These are phyloP conservation scores for Termitomyces sp. DNA, from an alignment of 768 basidiomycete species.

Conservation along the genomic window DNA sequence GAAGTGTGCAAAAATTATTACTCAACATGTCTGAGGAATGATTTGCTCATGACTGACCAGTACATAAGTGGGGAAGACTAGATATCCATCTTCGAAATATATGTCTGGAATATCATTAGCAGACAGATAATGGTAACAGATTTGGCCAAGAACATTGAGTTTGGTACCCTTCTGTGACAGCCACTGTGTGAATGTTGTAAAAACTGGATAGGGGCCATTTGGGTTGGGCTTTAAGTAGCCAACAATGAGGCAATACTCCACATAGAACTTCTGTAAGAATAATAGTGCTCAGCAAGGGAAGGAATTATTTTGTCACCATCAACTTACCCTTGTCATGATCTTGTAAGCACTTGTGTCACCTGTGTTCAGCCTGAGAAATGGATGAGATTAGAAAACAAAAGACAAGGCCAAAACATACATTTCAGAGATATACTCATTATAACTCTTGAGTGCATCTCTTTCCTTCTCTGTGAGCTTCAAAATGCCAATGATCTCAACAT, in stretches of 20 bases:
- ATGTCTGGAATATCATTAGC: conserved; percentile 13
- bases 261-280: conserved; percentile 8
- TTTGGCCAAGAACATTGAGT: conserved; percentile 1
- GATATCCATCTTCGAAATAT: conserved; percentile 10
- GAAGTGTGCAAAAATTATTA: not conserved
- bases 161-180: conserved; percentile 12
- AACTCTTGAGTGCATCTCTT: not conserved
- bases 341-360: not conserved
- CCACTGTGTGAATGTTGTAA: conserved; percentile 12
- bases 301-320: not conserved
- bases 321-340: not conserved
- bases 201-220: not conserved
- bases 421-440: not conserved
- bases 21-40: not conserved
- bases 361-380: not conserved
- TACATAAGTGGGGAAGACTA: conserved; percentile 6
- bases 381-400: not conserved
- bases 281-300: not conserved
- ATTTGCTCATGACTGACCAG: not conserved
- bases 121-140: not conserved
- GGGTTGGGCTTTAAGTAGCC: conserved; percentile 3
- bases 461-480: not conserved
- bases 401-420: not conserved
- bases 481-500: not conserved
- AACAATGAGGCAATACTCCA: conserved; percentile 9